These are phyloP conservation scores for Solanum appendiculatum DNA, from an alignment of 257 asterid genomes.

Conservation along the genomic window DNA sequence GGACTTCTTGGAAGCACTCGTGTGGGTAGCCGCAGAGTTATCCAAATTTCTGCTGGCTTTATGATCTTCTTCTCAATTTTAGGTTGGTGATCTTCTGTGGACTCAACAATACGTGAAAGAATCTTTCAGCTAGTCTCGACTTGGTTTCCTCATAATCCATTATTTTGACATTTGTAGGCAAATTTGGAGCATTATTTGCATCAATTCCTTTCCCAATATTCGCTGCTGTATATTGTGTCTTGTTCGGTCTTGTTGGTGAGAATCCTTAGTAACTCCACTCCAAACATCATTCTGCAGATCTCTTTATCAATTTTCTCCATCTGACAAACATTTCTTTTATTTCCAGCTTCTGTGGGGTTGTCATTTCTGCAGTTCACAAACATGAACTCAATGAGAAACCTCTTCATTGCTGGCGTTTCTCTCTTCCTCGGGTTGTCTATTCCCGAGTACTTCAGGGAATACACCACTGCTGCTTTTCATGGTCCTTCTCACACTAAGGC, in stretches of 20 bases:
- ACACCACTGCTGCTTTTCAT: conserved; percentile 63
- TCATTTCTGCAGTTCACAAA: conserved; percentile 93
- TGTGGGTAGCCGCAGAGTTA: conserved; percentile 86
- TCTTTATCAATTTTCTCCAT: neutral
- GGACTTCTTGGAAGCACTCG: conserved; percentile 99
- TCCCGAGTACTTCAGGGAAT: conserved; percentile 91
- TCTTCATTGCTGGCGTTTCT: conserved; percentile 78
- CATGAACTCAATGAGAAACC: conserved; percentile 97
- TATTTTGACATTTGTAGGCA: conserved; percentile 37
- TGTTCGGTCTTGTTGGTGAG: conserved; percentile 90
- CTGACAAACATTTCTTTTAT: neutral
- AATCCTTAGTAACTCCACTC: neutral
- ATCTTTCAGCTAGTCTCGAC: neutral
- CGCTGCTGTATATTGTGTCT: conserved; percentile 80
- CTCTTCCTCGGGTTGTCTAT: conserved; percentile 85
- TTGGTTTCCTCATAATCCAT: neutral
- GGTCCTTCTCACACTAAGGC: conserved; percentile 89
- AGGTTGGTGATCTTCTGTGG: conserved; percentile 27
- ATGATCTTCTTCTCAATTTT: conserved; percentile 89
- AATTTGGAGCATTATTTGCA: conserved; percentile 93
- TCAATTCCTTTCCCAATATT: conserved; percentile 93
- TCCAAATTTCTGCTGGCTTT: conserved; percentile 93
- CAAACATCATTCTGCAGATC: neutral
- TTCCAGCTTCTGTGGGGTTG: conserved; percentile 87
- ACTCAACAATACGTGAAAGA: neutral